phyloP scores from a whole-genome alignment of 257 asterid species.

The Solanum arcanum region DNA sequence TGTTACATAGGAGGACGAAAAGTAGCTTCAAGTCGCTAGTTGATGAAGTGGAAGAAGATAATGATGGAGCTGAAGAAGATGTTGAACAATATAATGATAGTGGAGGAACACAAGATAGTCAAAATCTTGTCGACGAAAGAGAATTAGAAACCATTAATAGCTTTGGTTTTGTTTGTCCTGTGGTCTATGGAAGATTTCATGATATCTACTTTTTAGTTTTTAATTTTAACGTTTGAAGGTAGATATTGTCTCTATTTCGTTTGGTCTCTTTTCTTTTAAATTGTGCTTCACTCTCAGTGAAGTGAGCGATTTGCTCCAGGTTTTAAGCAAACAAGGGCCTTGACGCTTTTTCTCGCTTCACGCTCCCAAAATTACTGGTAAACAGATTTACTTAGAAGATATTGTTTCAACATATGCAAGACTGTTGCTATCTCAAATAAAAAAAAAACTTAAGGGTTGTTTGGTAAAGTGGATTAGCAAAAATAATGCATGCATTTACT shows the following conservation, averaged over 20 bases:
- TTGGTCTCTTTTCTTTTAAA: neutral
- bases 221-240: neutral
- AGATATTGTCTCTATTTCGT: neutral
- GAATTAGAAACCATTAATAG: neutral
- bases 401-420: neutral
- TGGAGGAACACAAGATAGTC: neutral
- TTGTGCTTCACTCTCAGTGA: neutral
- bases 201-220: neutral
- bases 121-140: neutral
- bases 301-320: neutral
- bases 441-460: neutral
- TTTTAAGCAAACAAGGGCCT: neutral
- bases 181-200: neutral
- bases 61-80: neutral
- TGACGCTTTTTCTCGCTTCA: neutral
- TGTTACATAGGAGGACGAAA: neutral
- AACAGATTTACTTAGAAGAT: neutral
- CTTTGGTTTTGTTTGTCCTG: neutral
- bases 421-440: neutral
- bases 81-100: neutral
- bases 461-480: neutral
- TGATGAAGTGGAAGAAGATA: neutral
- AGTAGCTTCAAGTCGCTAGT: neutral
- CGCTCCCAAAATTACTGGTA: neutral
- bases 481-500: neutral